Conservation (phyloP, 1,284 basidiomycete species). For the Wallemia hederae region DNA sequence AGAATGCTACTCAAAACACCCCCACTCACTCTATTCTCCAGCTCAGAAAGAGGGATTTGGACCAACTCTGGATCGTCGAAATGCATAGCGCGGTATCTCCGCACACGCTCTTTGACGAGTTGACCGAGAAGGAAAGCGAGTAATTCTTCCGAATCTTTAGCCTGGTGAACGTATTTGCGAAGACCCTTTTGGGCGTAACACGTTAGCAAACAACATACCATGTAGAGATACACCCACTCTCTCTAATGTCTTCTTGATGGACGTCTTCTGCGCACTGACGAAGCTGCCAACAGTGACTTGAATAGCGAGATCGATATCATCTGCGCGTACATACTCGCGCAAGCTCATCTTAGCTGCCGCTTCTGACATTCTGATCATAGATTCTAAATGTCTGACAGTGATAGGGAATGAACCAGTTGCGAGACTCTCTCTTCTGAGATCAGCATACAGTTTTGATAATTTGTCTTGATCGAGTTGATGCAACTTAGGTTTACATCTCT, state of each 20-base stretch:
- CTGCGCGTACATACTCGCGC: conserved; percentile 74
- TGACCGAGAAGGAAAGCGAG: conserved; percentile 80
- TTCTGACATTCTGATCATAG: conserved; percentile 98
- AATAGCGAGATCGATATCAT: conserved; percentile 93
- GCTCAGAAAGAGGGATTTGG: conserved; percentile 39
- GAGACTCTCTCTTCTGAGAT: conserved; percentile 77
- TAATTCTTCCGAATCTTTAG: conserved; percentile 81
- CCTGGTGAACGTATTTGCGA: conserved; percentile 86
- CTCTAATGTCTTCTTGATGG: conserved; percentile 89
- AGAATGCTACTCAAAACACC: conserved; percentile 3
- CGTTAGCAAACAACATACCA: neutral
- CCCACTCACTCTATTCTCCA: conserved; percentile 44
- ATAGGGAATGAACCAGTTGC: conserved; percentile 95
- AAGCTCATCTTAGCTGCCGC: conserved; percentile 96
- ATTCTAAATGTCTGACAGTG: conserved; percentile 89
- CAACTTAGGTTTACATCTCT: conserved; percentile 69
- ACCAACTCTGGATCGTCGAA: conserved; percentile 47
- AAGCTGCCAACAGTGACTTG: conserved; percentile 84
- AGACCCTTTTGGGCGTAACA: conserved; percentile 30
- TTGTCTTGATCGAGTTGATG: conserved; percentile 91
- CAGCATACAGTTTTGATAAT: conserved; percentile 75
- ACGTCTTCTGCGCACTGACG: conserved; percentile 88
- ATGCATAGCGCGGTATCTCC: conserved; percentile 43
- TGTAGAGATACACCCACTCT: conserved; percentile 27
- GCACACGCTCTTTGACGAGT: conserved; percentile 76